Base-by-base conservation (phyloP, 2,329 filamentous ascomycete species). In the Ilyonectria destructans region DNA sequence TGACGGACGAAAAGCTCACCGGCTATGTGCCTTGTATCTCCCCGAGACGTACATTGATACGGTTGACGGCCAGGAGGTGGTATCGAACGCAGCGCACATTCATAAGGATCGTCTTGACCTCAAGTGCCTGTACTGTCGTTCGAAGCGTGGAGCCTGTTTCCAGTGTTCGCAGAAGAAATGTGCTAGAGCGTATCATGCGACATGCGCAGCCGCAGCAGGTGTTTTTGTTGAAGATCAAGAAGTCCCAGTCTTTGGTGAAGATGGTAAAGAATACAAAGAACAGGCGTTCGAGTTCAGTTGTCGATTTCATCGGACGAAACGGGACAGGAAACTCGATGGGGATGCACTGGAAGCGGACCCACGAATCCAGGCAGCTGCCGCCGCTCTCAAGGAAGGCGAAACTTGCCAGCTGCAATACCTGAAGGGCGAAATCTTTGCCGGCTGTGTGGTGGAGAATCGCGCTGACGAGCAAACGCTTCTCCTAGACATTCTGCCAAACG, bases 101-200 rank as follows among this genome's bases (percentile, higher is more conserved):
- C 91, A 93, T 78, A 96, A 96, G 80, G 94, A 93, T 63, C 93
- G 96, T 21, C 84, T 97, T 73, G 95, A 97, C 29, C 90, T 98
- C 73, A 97, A 97, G 81, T 99, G 96, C 80, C 90, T 97, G 69
- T 97, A 94, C 82, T 99, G 96, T 79, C 93, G 95, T 37, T 97
- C 95, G 35, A 97, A 96, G 81, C 93, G 93, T 65, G 96, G 96
- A n/a, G 94, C 94, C 17, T 98, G 96, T 82, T 97, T 99, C 83
- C 96, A 98, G 80, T 99, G 96, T 82, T 97, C 94, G 1, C 92
- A 94, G 74, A 96, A 95, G 84, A 98, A 97, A 80, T 99, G 96
- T 77, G 92, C 94, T 4, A 88, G 96, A 71, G 92, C 96, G 9
- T 99, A 98, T 81, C 96, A 99, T 79, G 93, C 96, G 17, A 98